Evolutionary conservation across 352 stramenopile species (phyloP), one percentile per base, ranked within the genome.

Genomic region (Phytophthora ramorum): DNA sequence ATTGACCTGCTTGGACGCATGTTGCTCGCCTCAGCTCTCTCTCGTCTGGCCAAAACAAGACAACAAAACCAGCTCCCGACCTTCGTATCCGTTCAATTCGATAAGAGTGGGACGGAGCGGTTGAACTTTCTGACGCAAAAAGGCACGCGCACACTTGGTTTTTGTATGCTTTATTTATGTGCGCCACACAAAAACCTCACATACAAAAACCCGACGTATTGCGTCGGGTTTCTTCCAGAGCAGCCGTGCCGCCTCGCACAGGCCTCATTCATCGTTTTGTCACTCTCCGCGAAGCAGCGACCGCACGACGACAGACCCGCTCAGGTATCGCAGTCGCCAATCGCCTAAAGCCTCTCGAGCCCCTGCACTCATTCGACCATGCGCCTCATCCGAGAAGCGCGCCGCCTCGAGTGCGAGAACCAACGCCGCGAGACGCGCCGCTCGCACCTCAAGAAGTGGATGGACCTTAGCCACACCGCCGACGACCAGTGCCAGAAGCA

Each of bases 401-500:
- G 60, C 3, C 63, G 67, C 26, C 55, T 58, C 24, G 63, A 82
- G 57, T 81, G 70, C 54, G 73, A 81, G 41, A 72, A 55, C 35
- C 66, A 76, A 26, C 66, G 66, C 17, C 63, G 58, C 34, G 54
- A 69, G 32, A 68, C 66, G 37, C 70, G 63, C 40, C 62, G 73
- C 47, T 75, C 69, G 52, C 60, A 73, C 17, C 43, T 80, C 4
- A 67, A 69, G 51, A 68, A 59, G 37, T 80, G 69, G 69, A 65
- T 80, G 6, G 73, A 75, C 17, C 6, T 69, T 26, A 64, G 60
- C 16, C 60, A 58, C 43, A 32, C 7, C 35, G 43, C 41, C 8
- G 58, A 61, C 12, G 49, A 63, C 8, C 19, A 55, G 26, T 57
- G 38, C 16, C 49, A 71, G 30, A 65, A 66, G 26, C 59, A 64